Conservation (phyloP, 495 filamentous ascomycete species). For the Neurospora sp. region DNA sequence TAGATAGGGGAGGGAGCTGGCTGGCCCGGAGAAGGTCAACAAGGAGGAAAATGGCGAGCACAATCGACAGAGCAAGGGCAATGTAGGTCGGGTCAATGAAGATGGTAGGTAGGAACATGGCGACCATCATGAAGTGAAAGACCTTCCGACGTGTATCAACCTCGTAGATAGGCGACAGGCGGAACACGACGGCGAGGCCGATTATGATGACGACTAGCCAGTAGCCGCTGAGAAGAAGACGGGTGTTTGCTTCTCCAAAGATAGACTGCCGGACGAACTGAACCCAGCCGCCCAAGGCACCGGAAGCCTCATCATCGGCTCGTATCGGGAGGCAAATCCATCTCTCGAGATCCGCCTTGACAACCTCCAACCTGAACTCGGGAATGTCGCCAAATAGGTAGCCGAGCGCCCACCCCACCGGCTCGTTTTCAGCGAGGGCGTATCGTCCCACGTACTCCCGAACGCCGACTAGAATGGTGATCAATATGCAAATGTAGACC, state of each 20-base stretch:
- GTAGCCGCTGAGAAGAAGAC: conserved; percentile 67
- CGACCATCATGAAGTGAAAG: conserved; percentile 96
- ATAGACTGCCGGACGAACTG: conserved; percentile 45
- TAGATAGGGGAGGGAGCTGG: conserved; percentile 80
- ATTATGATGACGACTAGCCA: conserved; percentile 55
- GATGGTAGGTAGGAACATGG: conserved; percentile 80
- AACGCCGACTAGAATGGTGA: conserved; percentile 59
- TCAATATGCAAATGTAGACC: conserved; percentile 56
- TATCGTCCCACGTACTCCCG: conserved; percentile 53
- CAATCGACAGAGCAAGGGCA: conserved; percentile 62
- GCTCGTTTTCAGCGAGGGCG: conserved; percentile 65
- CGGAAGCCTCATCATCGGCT: conserved; percentile 18
- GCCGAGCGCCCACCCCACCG: conserved; percentile 83
- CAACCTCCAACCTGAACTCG: conserved; percentile 53
- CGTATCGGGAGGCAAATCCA: conserved; percentile 67
- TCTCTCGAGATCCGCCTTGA: conserved; percentile 52
- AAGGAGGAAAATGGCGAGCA: conserved; percentile 73
- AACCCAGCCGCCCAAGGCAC: conserved; percentile 44
- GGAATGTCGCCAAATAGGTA: conserved; percentile 80
- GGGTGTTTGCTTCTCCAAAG: conserved; percentile 69
- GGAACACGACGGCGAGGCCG: conserved; percentile 64
- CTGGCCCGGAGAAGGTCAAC: conserved; percentile 83
- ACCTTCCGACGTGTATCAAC: conserved; percentile 97
- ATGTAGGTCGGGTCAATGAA: conserved; percentile 80
- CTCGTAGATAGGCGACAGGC: conserved; percentile 59